Evolutionary conservation across 169 alveolate genomes (phyloP).

Genomic region (Eimeria sp.): DNA sequence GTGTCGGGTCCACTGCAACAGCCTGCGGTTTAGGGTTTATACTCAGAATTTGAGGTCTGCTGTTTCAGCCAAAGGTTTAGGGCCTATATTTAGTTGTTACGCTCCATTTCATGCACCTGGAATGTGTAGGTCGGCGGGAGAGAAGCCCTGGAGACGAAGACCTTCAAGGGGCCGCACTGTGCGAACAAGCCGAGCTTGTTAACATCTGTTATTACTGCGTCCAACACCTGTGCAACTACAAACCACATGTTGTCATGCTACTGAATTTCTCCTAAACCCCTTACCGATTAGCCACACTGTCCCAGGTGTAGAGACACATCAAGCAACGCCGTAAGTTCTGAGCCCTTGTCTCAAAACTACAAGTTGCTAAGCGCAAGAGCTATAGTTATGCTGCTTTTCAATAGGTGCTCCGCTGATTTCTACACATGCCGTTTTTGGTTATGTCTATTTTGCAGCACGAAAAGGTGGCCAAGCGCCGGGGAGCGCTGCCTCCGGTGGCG

Average conservation of each 20-base stretch:
- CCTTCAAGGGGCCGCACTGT: conserved; percentile 96
- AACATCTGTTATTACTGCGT: conserved; percentile 95
- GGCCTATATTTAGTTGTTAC: not conserved
- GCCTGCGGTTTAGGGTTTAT: not conserved
- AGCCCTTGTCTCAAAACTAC: not conserved
- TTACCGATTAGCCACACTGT: not conserved
- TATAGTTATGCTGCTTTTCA: not conserved
- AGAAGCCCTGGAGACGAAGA: conserved; percentile 94
- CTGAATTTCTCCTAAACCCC: not conserved
- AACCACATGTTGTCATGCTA: not conserved
- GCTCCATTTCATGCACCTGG: conserved; percentile 54
- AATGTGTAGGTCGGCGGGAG: conserved; percentile 93
- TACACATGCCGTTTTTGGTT: not conserved
- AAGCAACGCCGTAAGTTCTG: not conserved
- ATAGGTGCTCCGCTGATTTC: not conserved
- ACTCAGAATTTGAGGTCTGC: not conserved
- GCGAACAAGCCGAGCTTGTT: conserved; percentile 95
- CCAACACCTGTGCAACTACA: conserved; percentile 89
- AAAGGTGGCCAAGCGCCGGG: not conserved
- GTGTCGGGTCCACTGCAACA: not conserved
- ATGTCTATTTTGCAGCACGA: not conserved
- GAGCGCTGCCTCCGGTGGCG: not conserved
- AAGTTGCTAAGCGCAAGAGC: not conserved
- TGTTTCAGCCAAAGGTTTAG: not conserved
- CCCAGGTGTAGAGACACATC: not conserved